These are phyloP conservation scores for Tetrahymena elliotti DNA, from an alignment of 73 alveolate genomes.

Conservation along the genomic window DNA sequence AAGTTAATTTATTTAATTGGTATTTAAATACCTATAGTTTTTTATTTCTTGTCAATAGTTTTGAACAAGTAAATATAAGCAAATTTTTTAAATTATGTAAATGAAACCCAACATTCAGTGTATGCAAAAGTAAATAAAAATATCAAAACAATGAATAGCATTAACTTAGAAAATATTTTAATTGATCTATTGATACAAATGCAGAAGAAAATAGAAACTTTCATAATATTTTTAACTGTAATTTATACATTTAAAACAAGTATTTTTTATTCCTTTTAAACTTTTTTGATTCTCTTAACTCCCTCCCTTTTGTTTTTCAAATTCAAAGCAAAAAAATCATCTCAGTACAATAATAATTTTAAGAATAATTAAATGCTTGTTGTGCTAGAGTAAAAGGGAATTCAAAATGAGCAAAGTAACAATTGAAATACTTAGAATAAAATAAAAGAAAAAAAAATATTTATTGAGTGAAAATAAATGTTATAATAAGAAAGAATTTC, in stretches of 20 bases:
- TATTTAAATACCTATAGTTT: background rate
- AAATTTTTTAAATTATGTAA: no score
- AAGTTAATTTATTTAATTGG: background rate
- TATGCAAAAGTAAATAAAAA: background rate
- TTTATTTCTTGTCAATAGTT: background rate
- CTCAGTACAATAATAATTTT: background rate
- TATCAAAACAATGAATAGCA: no score
- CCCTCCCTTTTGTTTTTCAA: background rate
- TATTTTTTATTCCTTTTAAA: no score
- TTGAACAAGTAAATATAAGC: no score
- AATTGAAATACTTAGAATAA: background rate
- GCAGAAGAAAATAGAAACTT: no score
- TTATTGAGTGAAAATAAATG: background rate
- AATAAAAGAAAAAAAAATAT: background rate
- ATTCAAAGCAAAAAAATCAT: background rate
- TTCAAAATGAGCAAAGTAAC: background rate
- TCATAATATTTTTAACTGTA: no score
- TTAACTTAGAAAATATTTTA: no score
- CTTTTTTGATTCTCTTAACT: background rate
- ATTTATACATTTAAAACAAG: background rate
- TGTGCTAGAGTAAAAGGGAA: background rate
- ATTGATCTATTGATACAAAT: no score
- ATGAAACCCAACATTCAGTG: background rate
- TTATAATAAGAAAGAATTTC: background rate
- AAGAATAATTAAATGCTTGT: background rate